These are phyloP conservation scores for Leccinum olivaceopallidum DNA, from an alignment of 768 basidiomycete species.

Conservation along the genomic window DNA sequence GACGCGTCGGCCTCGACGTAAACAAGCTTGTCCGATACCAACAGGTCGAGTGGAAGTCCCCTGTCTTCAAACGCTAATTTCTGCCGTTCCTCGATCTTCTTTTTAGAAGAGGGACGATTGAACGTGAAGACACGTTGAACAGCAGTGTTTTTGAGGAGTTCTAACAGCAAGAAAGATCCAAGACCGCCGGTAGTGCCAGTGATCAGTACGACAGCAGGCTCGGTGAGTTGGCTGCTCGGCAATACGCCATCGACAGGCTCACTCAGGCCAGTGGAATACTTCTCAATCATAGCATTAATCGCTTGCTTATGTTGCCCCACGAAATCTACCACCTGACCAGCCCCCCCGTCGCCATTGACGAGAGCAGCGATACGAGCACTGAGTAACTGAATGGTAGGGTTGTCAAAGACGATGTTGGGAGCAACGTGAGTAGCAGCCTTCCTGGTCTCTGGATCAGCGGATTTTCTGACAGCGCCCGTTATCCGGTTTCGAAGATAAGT, in stretches of 20 bases:
- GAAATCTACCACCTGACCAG: conserved; percentile 1
- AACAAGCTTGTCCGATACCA: conserved; percentile 33
- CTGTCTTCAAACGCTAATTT: conserved; percentile 28
- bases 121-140: conserved; percentile 35
- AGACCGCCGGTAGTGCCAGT: conserved; percentile 45
- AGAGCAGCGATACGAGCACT: conserved; percentile 23
- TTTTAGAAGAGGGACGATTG: conserved; percentile 31
- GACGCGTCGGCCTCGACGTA: conserved; percentile 37
- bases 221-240: conserved; percentile 2
- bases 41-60: conserved; percentile 29
- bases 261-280: conserved; percentile 33
- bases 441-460: conserved; percentile 29
- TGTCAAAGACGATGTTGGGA: conserved; percentile 35
- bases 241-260: conserved; percentile 11
- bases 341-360: neutral
- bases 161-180: conserved; percentile 37
- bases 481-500: conserved; percentile 31
- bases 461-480: conserved; percentile 30
- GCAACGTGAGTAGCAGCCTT: conserved; percentile 28
- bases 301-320: conserved; percentile 12
- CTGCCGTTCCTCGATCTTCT: conserved; percentile 29
- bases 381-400: conserved; percentile 42
- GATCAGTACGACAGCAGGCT: conserved; percentile 33
- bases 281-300: conserved; percentile 42
- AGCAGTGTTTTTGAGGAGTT: conserved; percentile 22